Evolutionary conservation across 768 basidiomycete species (phyloP).

Genomic region (Agrocybe chaxingu): DNA sequence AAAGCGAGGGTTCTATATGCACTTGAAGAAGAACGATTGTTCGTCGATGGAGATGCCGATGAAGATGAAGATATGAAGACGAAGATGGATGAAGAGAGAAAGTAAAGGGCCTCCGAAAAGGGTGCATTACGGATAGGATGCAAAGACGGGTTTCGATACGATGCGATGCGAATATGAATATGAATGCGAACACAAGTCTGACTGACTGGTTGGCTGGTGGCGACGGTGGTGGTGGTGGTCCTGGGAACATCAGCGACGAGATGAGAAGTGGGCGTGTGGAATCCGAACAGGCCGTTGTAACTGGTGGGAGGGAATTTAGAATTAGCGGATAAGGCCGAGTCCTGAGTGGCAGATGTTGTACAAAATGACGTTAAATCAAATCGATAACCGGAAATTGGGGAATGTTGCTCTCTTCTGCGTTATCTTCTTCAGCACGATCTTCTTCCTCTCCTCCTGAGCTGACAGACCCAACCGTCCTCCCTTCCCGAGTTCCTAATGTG

Average conservation of each 20-base stretch:
- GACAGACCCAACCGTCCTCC: not conserved
- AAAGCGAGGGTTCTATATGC: too few species aligned
- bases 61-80: too few species aligned
- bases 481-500: conserved; percentile 7
- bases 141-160: too few species aligned
- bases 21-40: too few species aligned
- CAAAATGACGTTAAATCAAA: conserved; percentile 1
- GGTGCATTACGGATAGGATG: too few species aligned
- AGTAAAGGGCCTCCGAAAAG: too few species aligned
- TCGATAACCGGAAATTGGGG: too few species aligned
- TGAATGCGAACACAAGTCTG: too few species aligned
- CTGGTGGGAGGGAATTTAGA: not conserved
- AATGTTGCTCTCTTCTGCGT: not conserved
- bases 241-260: conserved; percentile 14
- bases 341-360: not conserved
- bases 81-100: too few species aligned
- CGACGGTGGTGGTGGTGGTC: not conserved
- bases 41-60: too few species aligned
- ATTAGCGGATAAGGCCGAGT: not conserved
- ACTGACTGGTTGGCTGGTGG: not conserved
- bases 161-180: too few species aligned
- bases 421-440: not conserved
- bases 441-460: not conserved
- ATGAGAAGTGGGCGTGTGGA: conserved; percentile 5
- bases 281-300: conserved; percentile 16